Evolutionary conservation across 148 eudicot species (phyloP).

Genomic region (Silene uniflora): DNA sequence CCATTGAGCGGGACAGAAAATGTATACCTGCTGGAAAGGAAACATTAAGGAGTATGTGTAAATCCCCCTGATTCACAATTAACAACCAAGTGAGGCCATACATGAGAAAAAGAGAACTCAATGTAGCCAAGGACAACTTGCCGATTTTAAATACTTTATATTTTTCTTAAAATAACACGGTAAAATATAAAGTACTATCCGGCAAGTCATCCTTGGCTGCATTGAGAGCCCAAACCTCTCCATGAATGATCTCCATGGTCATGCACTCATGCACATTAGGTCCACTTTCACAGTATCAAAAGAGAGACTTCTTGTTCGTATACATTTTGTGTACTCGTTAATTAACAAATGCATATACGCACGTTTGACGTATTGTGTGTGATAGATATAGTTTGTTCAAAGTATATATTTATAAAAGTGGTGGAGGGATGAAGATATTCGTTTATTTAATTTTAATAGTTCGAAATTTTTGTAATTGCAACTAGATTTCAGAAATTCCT

Average conservation of each 20-base stretch:
- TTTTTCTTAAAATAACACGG: not conserved
- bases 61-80: not conserved
- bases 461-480: too few relatives aligned
- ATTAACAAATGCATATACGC: not conserved
- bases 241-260: slow-evolving; percentile 13
- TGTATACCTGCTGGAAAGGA: too few relatives aligned
- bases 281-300: too few relatives aligned
- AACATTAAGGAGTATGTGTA: not conserved
- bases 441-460: too few relatives aligned
- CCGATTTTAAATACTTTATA: slow-evolving; percentile 5
- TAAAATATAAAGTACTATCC: not conserved
- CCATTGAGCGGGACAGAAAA: too few relatives aligned
- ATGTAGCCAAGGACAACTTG: slow-evolving; percentile 18
- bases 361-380: not conserved
- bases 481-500: too few relatives aligned
- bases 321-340: not conserved
- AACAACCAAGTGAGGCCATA: slow-evolving; percentile 1
- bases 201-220: slow-evolving; percentile 20
- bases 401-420: not conserved
- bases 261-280: not conserved
- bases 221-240: not conserved
- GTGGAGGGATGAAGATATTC: not conserved
- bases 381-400: not conserved
- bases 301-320: too few relatives aligned
- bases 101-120: slow-evolving; percentile 7